Evolutionary conservation across 2,329 filamentous ascomycete species (phyloP).

Genomic region (Alternaria solani): DNA sequence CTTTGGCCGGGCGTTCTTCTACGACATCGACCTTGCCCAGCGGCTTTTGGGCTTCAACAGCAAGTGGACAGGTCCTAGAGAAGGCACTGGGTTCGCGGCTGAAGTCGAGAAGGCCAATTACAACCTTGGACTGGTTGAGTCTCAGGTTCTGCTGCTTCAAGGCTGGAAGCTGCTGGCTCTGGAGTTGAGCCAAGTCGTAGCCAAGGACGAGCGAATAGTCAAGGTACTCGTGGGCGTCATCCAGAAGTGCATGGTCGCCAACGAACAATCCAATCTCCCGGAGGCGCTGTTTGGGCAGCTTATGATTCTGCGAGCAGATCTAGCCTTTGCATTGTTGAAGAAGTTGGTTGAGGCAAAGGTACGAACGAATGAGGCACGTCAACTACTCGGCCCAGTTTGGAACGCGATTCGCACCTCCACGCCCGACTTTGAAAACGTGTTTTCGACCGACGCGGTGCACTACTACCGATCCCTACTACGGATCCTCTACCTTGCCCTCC

Average conservation of each 20-base stretch:
- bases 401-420: slow-evolving; percentile 64
- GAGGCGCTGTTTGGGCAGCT: slow-evolving; percentile 84
- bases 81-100: slow-evolving; percentile 74
- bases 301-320: slow-evolving; percentile 76
- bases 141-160: slow-evolving; percentile 84
- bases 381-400: slow-evolving; percentile 67
- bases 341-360: slow-evolving; percentile 70
- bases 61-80: slow-evolving; percentile 70
- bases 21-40: slow-evolving; percentile 78
- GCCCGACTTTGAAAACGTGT: slow-evolving; percentile 66
- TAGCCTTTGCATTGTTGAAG: slow-evolving; percentile 84
- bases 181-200: slow-evolving; percentile 76
- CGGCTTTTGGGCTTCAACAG: slow-evolving; percentile 79
- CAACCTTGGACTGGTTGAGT: slow-evolving; percentile 90
- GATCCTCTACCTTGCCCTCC: slow-evolving; percentile 82
- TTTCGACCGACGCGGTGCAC: slow-evolving; percentile 64
- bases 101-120: slow-evolving; percentile 89
- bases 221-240: slow-evolving; percentile 78
- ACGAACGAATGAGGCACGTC: slow-evolving; percentile 60
- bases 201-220: slow-evolving; percentile 64
- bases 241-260: slow-evolving; percentile 79
- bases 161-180: slow-evolving; percentile 89
- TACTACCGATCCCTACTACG: slow-evolving; percentile 88
- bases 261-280: slow-evolving; percentile 74
- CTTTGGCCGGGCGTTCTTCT: slow-evolving; percentile 82